Conservation (phyloP, 2,329 filamentous ascomycete species). For the Fusarium continuum region DNA sequence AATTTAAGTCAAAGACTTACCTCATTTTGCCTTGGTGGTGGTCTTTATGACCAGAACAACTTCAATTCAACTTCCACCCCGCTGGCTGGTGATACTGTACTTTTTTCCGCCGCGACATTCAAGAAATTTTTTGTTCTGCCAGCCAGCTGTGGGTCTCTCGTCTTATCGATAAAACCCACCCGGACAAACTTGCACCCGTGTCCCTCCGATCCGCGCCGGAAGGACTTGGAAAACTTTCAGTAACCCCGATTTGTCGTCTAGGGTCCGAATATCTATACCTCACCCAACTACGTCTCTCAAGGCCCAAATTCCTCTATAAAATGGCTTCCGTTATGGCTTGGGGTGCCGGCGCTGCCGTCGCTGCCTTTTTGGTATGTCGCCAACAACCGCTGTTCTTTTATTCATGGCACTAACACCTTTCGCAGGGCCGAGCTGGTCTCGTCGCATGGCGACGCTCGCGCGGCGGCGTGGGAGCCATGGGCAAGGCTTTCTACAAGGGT, state of each 20-base stretch:
- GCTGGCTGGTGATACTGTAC: constrained; percentile 38
- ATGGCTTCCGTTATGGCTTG: constrained; percentile 58
- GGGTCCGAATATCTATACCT: constrained; percentile 19
- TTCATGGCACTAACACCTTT: constrained; percentile 13
- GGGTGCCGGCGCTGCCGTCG: constrained; percentile 60
- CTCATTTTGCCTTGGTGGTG: constrained; percentile 42
- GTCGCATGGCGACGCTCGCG: constrained; percentile 87
- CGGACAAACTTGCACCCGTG: constrained; percentile 38
- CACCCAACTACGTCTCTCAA: constrained; percentile 14
- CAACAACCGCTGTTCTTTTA: background rate
- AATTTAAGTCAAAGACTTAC: constrained; percentile 21
- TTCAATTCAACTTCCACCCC: constrained; percentile 42
- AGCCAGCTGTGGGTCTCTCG: constrained; percentile 4
- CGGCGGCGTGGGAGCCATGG: constrained; percentile 79
- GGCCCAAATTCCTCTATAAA: background rate
- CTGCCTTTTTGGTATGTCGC: constrained; percentile 59
- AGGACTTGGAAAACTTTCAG: constrained; percentile 43
- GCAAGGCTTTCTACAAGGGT: constrained; percentile 96
- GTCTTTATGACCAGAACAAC: constrained; percentile 41
- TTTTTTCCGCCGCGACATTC: constrained; percentile 23
- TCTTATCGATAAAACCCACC: constrained; percentile 36
- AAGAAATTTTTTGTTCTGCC: constrained; percentile 41
- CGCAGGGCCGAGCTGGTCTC: constrained; percentile 87
- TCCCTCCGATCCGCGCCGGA: constrained; percentile 39
- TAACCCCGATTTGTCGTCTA: constrained; percentile 30